These are phyloP conservation scores for Fusarium hainanense DNA, from an alignment of 2,329 filamentous ascomycete species.

Conservation along the genomic window DNA sequence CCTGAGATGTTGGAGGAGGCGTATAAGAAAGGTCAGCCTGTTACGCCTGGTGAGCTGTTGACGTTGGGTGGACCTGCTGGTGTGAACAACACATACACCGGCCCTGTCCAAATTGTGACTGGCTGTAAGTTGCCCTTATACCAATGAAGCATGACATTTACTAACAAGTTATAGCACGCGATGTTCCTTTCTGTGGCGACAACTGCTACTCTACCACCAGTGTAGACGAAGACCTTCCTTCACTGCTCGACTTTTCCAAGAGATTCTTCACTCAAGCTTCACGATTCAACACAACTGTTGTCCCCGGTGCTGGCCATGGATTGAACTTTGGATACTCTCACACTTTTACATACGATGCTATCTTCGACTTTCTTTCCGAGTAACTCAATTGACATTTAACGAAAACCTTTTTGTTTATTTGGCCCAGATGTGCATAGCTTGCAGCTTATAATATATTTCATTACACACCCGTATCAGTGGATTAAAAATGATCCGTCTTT, in stretches of 20 bases:
- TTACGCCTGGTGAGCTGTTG: constrained; percentile 68
- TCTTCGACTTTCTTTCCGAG: constrained; percentile 52
- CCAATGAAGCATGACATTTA: neutral
- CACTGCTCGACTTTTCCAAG: constrained; percentile 57
- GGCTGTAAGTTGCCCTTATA: constrained; percentile 54
- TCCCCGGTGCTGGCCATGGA: constrained; percentile 63
- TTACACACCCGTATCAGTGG: neutral
- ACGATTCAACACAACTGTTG: constrained; percentile 64
- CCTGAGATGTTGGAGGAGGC: constrained; percentile 60
- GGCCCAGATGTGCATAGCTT: neutral
- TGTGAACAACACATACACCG: constrained; percentile 56
- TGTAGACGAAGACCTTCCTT: constrained; percentile 51
- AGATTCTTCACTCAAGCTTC: constrained; percentile 58
- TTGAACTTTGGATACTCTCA: constrained; percentile 60
- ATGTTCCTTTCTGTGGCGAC: constrained; percentile 70
- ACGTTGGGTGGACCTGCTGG: constrained; percentile 59
- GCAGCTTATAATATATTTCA: neutral
- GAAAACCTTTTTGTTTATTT: neutral
- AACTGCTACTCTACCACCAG: constrained; percentile 63
- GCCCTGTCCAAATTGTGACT: constrained; percentile 69
- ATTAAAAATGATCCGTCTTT: neutral
- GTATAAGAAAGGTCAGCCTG: constrained; percentile 63
- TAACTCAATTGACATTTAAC: neutral
- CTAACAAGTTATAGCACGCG: constrained; percentile 51
- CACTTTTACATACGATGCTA: constrained; percentile 49